phyloP scores from a whole-genome alignment of 176 grass and related monocot species.

The Puccinellia tenuiflora region DNA sequence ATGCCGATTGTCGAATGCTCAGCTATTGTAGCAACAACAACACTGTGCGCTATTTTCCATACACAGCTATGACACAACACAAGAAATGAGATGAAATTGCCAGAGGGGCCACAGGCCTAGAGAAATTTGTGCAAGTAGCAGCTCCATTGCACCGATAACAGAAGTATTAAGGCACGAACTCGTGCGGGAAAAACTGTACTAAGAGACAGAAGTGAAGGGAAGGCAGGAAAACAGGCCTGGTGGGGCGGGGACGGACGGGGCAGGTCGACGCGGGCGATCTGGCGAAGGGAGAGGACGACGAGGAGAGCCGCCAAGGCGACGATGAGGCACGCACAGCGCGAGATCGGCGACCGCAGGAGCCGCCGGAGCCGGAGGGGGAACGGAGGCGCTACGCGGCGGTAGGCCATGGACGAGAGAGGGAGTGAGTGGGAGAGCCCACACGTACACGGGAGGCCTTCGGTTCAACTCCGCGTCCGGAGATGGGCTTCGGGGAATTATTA shows the following conservation, averaged over 20 bases:
- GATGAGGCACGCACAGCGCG: slow-evolving; percentile 35
- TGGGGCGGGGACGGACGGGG: slow-evolving; percentile 3
- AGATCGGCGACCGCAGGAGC: slow-evolving; percentile 30
- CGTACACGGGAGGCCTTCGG: not conserved
- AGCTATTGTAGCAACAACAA: slow-evolving; percentile 1
- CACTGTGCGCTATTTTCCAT: not conserved
- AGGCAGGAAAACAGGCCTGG: slow-evolving; percentile 16
- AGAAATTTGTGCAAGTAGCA: not conserved
- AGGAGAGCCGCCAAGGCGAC: slow-evolving; percentile 33
- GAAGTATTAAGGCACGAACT: not conserved
- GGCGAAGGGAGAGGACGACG: slow-evolving; percentile 56
- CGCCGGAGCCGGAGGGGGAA: slow-evolving; percentile 19
- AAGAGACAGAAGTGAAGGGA: not conserved
- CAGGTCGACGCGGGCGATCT: slow-evolving; percentile 50
- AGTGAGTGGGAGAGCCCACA: not conserved
- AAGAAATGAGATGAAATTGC: not conserved
- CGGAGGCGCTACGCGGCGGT: not conserved
- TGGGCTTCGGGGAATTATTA: not conserved
- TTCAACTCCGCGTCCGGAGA: too few relatives aligned
- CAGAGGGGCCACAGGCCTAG: not conserved
- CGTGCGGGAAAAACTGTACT: not conserved
- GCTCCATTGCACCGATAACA: not conserved
- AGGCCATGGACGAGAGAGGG: slow-evolving; percentile 12
- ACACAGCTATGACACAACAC: not conserved
- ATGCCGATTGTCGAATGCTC: not conserved